Evolutionary conservation across 768 basidiomycete genomes (phyloP), one percentile per base, ranked within the genome.

Genomic region (Inosperma sp.): DNA sequence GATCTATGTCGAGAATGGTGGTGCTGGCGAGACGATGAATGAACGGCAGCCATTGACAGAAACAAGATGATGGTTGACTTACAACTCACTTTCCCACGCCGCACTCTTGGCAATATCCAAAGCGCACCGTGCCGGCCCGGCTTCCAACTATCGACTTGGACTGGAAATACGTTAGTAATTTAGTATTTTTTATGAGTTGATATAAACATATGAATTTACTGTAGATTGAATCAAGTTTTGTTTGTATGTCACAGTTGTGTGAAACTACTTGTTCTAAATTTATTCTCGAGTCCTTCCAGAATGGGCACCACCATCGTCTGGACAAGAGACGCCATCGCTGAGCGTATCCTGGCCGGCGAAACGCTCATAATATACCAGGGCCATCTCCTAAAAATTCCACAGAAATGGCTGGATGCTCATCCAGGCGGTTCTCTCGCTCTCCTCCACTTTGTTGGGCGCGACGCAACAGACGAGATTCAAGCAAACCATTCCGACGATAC

Each of bases 391-490:
- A 77, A 77, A 40, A 80, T 92, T 12, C 81, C 91, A 5, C 67
- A 73, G 9, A 65, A 73, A 12, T 97, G 93, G 93, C 81, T 93
- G n/a, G 69, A 78, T 4, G 73, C 79, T 4, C 95, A 98, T 64
- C 96, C 96, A 1, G 96, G 96, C 35, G 93, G 95, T 31, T 67
- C 80, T 4, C 84, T 97, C 42, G 79, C 93, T 12, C 81, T 99
- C 51, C 82, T 95, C 21, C 96, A 99, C 69, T 97, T 93, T 60
- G 83, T 97, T 34, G 96, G 95, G 3, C 79, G 95, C 49, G 94
- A 99, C 64, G 94, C 95, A 0, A 81, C 90, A 0, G 88, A 95
- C 71, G 96, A 99, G 67, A 88, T 98, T 27, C 81, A 90, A 55
- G 95, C 93, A 17, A 97, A 88, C 70, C 96, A 99, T 64, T 73